Base-by-base conservation (phyloP, 129 eudicot species). In the Ambrosia artemisiifolia region DNA sequence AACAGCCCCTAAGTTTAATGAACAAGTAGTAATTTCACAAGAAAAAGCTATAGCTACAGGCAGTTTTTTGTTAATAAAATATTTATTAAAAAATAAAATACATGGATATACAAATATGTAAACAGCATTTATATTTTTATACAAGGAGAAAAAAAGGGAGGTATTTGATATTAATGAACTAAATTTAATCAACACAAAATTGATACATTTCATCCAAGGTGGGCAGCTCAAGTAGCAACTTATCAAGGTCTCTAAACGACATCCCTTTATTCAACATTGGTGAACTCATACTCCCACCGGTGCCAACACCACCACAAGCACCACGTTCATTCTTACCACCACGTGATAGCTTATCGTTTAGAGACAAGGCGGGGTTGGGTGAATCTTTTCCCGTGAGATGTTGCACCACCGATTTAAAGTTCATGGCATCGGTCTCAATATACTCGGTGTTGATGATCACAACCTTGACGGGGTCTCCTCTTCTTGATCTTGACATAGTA, bases 341-440 rank as follows among this genome's bases (percentile, higher is more conserved):
- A 6, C 8, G 71, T 28, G 74, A 12, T 6, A 35, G 10, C 9
- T 2, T 36, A 19, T 18, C 20, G 16, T 61, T 69, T 20, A 67
- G 38, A 30, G 74, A 42, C 7, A 30, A 9, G 5, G 42, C 57
- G 18, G 84, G 75, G 33, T 89, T 62, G 54, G 84, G 73, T 24
- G 92, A 73, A 62, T 88, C 93, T 56, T 88, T 91, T 3, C 97
- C 97, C 19, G 97, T 91, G 68, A 86, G 92, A n/a, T 71, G 85
- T 77, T 91, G 97, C 30, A 91, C 97, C 2, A 91, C 88, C 1
- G 96, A 91, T 65, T 91, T 91, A 71, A 91, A 91, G 77, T 84
- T 91, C 78, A 33, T 30, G 13, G 97, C 88, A 61, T 91, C 97
- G 0, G 89, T 88, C 56, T 88, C 90, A 2, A 91, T 76, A 62